Base-by-base conservation (phyloP, 2,329 filamentous ascomycete species). In the Reticulascus tulasneorum region DNA sequence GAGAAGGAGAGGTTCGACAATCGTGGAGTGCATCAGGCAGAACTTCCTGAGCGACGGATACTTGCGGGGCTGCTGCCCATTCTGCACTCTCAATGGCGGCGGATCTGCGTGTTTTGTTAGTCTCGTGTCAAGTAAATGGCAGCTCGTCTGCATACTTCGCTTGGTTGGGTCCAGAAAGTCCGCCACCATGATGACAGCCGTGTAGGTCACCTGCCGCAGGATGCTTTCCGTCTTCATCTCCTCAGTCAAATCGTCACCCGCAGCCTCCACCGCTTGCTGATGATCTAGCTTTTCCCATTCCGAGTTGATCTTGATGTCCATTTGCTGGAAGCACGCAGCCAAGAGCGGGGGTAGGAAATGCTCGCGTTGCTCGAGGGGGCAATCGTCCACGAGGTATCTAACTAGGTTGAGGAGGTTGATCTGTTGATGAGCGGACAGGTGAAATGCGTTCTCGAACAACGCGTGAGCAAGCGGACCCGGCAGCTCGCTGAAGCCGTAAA, bases 161-260 rank as follows among this genome's bases (percentile, higher is more conserved):
- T 78, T 68, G 31, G 73, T 71, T 11, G 89, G 86, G 56, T 94
- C 90, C 16, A 98, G 71, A 50, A 97, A 81, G 48, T 88, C 86
- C 7, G 88, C 87, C 45, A 96, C 84, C 74, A 97, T 88, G 50
- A 93, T 82, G 20, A 96, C 88, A 2, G 90, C 87, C 4, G 88
- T 88, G 60, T 94, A 93, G 0, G 91, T 96, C 32, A 97, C 74
- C 57, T 96, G 89, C 15, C 93, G 80, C 29, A 98, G 67, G 20
- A 98, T 94, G 54, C 91, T 97, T 59, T 98, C 93, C 7, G 87
- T 83, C 62, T 96, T 95, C 93, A 98, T 98, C 64, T 98, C 93
- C 48, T 96, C 89, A 2, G 86, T 86, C 35, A 98, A 66, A 41
- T 86, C 86, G 37, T 90, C 87, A 15, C 82, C 82, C 4, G 82